Percentiles rank a stretch among this genome's conserved stretches.
These are phyloP conservation scores for Blastobotrys americana DNA, from an alignment of 805 yeast species.

Conservation along the genomic window DNA sequence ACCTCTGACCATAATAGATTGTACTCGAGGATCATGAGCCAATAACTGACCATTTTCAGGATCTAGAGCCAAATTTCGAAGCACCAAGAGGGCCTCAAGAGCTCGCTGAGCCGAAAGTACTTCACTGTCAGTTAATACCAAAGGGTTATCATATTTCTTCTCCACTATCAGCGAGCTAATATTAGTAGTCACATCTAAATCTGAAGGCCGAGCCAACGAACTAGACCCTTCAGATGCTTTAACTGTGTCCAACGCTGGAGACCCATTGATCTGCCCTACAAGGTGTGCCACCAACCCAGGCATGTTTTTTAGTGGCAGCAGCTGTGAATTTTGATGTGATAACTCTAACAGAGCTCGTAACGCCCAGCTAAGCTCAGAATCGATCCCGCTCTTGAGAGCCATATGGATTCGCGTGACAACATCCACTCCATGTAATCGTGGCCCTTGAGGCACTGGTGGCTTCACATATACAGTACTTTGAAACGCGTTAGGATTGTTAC, in stretches of 20 bases:
- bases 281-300: slow-evolving; percentile 34
- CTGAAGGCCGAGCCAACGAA: slow-evolving; percentile 15
- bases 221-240: slow-evolving; percentile 21
- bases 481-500: slow-evolving; percentile 26
- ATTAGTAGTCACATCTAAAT: slow-evolving; percentile 6
- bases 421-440: slow-evolving; percentile 50
- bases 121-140: slow-evolving; percentile 15
- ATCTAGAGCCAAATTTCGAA: slow-evolving; percentile 81
- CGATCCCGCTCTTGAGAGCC: slow-evolving; percentile 60
- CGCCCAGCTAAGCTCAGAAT: slow-evolving; percentile 67
- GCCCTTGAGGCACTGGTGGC: slow-evolving; percentile 18
- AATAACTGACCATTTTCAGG: slow-evolving; percentile 72
- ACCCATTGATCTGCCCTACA: slow-evolving; percentile 36
- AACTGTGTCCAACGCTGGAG: slow-evolving; percentile 32
- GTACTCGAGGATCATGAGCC: slow-evolving; percentile 37
- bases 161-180: slow-evolving; percentile 3
- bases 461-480: slow-evolving; percentile 23
- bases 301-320: slow-evolving; percentile 40
- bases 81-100: slow-evolving; percentile 52
- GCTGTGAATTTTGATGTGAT: slow-evolving; percentile 44
- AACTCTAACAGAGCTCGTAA: slow-evolving; percentile 43
- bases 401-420: slow-evolving; percentile 59
- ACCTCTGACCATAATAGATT: slow-evolving; percentile 36
- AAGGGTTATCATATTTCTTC: slow-evolving; percentile 11
- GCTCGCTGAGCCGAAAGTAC: slow-evolving; percentile 25